Conservation (phyloP, 2,329 filamentous ascomycete species). For the Endoconidiophora polonica region DNA sequence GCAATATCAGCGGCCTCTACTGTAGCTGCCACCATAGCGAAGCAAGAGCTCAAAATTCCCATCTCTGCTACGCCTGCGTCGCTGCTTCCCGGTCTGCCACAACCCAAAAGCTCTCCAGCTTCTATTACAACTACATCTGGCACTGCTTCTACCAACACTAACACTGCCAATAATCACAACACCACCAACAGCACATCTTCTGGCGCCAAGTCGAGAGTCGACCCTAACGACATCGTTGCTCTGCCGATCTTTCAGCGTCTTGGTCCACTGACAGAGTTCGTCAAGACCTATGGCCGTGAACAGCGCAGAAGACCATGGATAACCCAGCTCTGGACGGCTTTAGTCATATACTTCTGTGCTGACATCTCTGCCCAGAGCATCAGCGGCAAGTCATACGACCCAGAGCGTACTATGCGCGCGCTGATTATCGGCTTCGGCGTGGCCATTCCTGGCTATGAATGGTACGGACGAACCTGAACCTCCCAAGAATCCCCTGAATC, state of each 20-base stretch:
- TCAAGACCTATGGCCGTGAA: conserved; percentile 47
- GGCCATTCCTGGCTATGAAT: conserved; percentile 59
- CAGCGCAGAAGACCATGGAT: conserved; percentile 57
- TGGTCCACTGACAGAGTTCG: conserved; percentile 36
- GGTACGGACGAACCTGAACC: conserved; percentile 33
- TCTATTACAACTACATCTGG: not conserved
- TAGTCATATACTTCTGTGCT: conserved; percentile 64
- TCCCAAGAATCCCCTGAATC: too few species aligned
- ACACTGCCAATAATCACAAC: not conserved
- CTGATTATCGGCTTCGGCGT: conserved; percentile 52
- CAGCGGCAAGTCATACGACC: conserved; percentile 45
- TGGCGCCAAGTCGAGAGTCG: not conserved
- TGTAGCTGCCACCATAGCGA: not conserved
- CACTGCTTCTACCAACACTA: too few species aligned
- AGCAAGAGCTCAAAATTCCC: not conserved
- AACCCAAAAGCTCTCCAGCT: not conserved
- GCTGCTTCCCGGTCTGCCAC: not conserved
- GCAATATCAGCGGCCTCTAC: not conserved
- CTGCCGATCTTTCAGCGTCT: conserved; percentile 37
- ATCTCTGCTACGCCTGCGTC: not conserved
- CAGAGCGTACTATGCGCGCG: conserved; percentile 50
- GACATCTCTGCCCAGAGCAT: conserved; percentile 66
- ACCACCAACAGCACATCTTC: not conserved
- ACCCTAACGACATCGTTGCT: not conserved
- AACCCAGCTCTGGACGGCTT: conserved; percentile 61